Base-by-base conservation (phyloP, 2,329 filamentous ascomycete genomes). In the Aspergillus novofumigatus region DNA sequence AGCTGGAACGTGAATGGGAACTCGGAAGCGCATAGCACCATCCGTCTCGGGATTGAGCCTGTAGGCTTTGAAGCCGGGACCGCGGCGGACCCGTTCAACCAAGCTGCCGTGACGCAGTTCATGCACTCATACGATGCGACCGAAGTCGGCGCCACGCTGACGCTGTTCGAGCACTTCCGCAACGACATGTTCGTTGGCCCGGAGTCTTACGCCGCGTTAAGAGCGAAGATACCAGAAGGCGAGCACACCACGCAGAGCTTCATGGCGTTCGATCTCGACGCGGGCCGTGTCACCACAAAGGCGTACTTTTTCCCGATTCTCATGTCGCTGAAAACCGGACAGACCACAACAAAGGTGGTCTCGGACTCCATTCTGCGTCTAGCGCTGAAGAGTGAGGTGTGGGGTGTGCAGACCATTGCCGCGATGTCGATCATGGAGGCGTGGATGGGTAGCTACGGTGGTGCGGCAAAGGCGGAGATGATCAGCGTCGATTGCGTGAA, bases 41-140 rank as follows among this genome's bases (percentile, higher is more conserved):
- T 55, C 42, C 54, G 54, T n/a, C 51, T 32, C 28, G 44, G 54
- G 8, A 52, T 55, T 32, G 54, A 55, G 21, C 54, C 54, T 4
- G 35, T 52, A 4, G 54, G 54, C 14, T 41, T 26, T 32, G 8
- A 20, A 3, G 54, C 54, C 8, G 54, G 54, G 9, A 52, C 54
- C 4, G 35, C 26, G 11, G n/a, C 7, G 41, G 54, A 55, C 26
- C 54, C 54, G 11, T 47, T 35, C 28, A 55, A 55, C 29, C 35
- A 35, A 20, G 28, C 45, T 10, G 54, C 49, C 7, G 23, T 41
- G n/a, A 49, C 14, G 20, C n/a, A 49, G 21, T 28, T 29, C 17
- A 49, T 55, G 25, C 38, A 42, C 17, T 42, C 38, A 20, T 20
- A 7, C 17, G 38, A 17, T 3, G 38, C 38, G 7, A 9, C 38